These are phyloP conservation scores for Oryza brachyantha DNA, from an alignment of 176 grass and related monocot genomes.

Conservation along the genomic window DNA sequence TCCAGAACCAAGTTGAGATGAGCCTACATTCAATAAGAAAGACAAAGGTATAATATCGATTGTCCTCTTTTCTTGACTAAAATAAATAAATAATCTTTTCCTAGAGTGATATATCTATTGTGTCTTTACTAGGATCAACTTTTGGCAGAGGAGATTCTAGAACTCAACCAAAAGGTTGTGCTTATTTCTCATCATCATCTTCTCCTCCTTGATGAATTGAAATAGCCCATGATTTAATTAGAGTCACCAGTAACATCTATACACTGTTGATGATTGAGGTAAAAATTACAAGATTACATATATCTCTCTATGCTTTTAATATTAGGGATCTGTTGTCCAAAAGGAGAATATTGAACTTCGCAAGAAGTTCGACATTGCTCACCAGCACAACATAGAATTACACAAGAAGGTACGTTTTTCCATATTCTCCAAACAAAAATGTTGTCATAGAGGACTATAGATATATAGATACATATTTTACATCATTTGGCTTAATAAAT, in stretches of 20 bases:
- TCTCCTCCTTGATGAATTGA: background rate
- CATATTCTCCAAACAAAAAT: background rate
- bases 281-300: background rate
- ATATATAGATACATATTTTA: background rate
- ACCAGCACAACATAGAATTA: conserved; percentile 10
- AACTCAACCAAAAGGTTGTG: conserved; percentile 34
- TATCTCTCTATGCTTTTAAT: background rate
- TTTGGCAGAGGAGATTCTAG: conserved; percentile 18
- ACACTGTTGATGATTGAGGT: background rate
- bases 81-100: background rate
- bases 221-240: background rate
- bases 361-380: conserved; percentile 18
- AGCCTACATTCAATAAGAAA: conserved; percentile 26
- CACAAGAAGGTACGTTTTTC: conserved; percentile 4
- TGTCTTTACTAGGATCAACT: conserved; percentile 24
- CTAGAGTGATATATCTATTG: background rate
- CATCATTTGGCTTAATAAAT: background rate
- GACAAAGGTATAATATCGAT: conserved; percentile 7
- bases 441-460: background rate
- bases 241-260: background rate
- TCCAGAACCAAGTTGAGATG: conserved; percentile 27
- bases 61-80: background rate
- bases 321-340: conserved; percentile 5
- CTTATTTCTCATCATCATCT: background rate
- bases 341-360: conserved; percentile 23